Conservation (phyloP, 2,329 filamentous ascomycete genomes). For the Kalaharituber pfeilii region DNA sequence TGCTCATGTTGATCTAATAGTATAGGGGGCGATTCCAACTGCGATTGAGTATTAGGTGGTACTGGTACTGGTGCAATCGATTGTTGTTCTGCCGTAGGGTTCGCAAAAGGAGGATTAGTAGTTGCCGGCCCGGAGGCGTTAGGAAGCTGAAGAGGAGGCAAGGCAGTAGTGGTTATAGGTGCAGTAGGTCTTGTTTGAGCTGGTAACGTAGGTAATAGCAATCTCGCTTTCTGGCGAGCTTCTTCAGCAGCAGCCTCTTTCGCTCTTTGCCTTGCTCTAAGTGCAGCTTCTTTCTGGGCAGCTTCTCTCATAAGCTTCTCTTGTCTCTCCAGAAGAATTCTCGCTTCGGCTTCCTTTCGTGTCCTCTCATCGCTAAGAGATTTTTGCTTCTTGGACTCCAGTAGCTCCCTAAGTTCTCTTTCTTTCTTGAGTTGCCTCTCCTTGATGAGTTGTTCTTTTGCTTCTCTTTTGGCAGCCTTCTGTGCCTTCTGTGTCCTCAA, state of each 20-base stretch:
- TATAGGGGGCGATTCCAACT: not conserved
- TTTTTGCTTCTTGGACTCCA: slow-evolving; percentile 1
- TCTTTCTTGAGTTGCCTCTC: slow-evolving; percentile 2
- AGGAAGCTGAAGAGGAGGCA: not conserved
- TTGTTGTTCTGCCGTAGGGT: too few relatives aligned
- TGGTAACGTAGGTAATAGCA: slow-evolving; percentile 12
- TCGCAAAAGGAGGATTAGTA: too few relatives aligned
- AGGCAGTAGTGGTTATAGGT: not conserved
- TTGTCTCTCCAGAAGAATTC: not conserved
- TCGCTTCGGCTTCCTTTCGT: slow-evolving; percentile 7
- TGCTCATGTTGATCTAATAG: not conserved
- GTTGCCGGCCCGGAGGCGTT: not conserved
- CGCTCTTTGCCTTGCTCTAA: not conserved
- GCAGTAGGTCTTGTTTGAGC: not conserved
- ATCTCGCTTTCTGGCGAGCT: slow-evolving; percentile 9
- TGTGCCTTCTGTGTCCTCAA: slow-evolving; percentile 15
- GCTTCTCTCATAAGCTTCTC: not conserved
- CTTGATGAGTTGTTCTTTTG: slow-evolving; percentile 14
- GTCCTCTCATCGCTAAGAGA: not conserved
- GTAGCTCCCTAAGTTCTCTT: not conserved
- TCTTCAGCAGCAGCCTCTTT: slow-evolving; percentile 1
- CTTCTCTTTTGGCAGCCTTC: slow-evolving; percentile 14
- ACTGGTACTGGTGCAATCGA: too few relatives aligned
- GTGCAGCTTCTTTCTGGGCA: slow-evolving; percentile 6
- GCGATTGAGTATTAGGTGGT: too few relatives aligned